Conservation (phyloP, 1,284 basidiomycete species). For the Trametes sp. region DNA sequence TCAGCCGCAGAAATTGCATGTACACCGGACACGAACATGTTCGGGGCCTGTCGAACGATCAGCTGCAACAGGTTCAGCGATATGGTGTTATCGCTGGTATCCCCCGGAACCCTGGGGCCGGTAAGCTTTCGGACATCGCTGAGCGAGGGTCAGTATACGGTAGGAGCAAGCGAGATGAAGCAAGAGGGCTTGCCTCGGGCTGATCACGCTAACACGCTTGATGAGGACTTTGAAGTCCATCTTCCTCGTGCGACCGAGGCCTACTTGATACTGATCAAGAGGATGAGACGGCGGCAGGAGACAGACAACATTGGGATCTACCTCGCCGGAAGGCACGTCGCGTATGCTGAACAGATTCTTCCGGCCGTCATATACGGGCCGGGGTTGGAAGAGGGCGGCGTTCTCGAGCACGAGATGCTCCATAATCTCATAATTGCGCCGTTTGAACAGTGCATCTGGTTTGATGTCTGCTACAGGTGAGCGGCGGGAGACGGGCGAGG, state of each 20-base stretch:
- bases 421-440: conserved; percentile 33
- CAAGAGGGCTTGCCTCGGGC: conserved; percentile 16
- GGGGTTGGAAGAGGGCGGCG: conserved; percentile 30
- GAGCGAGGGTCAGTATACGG: not conserved
- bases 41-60: conserved; percentile 37
- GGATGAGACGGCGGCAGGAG: not conserved
- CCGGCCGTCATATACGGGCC: conserved; percentile 35
- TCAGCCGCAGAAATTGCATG: not conserved
- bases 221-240: conserved; percentile 21
- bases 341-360: conserved; percentile 32
- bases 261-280: conserved; percentile 21
- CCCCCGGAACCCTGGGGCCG: conserved; percentile 2
- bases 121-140: conserved; percentile 24
- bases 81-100: conserved; percentile 24
- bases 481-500: not conserved
- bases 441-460: conserved; percentile 21
- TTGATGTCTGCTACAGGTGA: conserved; percentile 14
- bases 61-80: conserved; percentile 37
- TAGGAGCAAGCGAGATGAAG: not conserved
- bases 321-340: too few species aligned
- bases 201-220: conserved; percentile 24
- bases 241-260: conserved; percentile 15
- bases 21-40: conserved; percentile 23
- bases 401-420: conserved; percentile 30
- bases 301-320: too few species aligned